A percentile compares a stretch with the other conserved stretches of the same genome.
These are phyloP conservation scores for Ophiostoma triangulosporum DNA, from an alignment of 2,329 filamentous ascomycete genomes.

Conservation along the genomic window DNA sequence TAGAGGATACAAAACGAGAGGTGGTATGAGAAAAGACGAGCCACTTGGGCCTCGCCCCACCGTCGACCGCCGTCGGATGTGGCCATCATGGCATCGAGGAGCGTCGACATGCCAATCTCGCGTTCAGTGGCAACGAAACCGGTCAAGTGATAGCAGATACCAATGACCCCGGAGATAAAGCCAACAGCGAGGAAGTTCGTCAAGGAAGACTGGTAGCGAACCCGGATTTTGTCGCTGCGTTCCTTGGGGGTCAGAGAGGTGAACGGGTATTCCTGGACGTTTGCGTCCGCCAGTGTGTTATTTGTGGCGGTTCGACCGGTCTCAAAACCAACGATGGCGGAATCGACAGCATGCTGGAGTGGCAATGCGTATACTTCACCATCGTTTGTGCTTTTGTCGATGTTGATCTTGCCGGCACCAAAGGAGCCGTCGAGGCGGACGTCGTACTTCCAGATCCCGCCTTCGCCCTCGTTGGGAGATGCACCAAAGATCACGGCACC, in stretches of 20 bases:
- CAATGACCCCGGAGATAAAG: slow-evolving; percentile 67
- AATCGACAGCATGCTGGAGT: slow-evolving; percentile 65
- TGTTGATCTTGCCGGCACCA: slow-evolving; percentile 49
- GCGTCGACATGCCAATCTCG: slow-evolving; percentile 73
- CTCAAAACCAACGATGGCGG: slow-evolving; percentile 45
- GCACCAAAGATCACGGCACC: slow-evolving; percentile 60
- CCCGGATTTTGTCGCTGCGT: slow-evolving; percentile 50
- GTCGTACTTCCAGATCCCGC: slow-evolving; percentile 72
- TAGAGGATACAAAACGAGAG: slow-evolving; percentile 71
- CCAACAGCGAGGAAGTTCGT: slow-evolving; percentile 65
- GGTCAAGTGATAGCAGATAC: slow-evolving; percentile 74
- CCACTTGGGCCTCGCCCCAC: slow-evolving; percentile 60
- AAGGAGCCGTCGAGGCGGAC: slow-evolving; percentile 63
- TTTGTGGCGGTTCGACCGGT: slow-evolving; percentile 21
- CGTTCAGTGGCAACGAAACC: slow-evolving; percentile 77
- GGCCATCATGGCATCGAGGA: slow-evolving; percentile 87
- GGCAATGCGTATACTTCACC: slow-evolving; percentile 63
- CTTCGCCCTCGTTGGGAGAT: slow-evolving; percentile 56
- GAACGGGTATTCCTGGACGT: slow-evolving; percentile 54
- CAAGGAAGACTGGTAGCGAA: slow-evolving; percentile 57
- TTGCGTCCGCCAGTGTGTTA: slow-evolving; percentile 15
- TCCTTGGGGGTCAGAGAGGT: slow-evolving; percentile 58
- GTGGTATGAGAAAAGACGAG: slow-evolving; percentile 67
- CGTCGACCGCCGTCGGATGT: slow-evolving; percentile 37
- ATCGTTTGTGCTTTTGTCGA: slow-evolving; percentile 54